These are phyloP conservation scores for Globisporangium spinosum DNA, from an alignment of 352 stramenopile genomes.

Conservation along the genomic window DNA sequence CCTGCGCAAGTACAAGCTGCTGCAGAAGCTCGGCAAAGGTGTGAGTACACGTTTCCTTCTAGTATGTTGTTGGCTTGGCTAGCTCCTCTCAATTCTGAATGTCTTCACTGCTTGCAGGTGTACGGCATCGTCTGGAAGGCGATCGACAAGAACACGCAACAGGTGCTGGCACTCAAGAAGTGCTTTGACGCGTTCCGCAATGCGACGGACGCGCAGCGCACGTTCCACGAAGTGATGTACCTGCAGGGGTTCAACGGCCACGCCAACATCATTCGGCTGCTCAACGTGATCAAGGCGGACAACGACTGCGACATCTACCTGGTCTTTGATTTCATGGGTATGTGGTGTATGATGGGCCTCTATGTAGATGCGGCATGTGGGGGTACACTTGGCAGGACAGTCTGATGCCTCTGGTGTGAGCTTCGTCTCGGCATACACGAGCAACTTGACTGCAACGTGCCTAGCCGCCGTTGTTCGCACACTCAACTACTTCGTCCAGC, in stretches of 20 bases:
- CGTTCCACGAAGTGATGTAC: constrained; percentile 96
- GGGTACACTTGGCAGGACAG: not conserved
- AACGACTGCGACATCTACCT: constrained; percentile 97
- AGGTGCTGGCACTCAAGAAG: constrained; percentile 94
- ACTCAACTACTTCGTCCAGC: constrained; percentile 41
- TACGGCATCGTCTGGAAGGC: constrained; percentile 97
- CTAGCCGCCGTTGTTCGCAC: constrained; percentile 47
- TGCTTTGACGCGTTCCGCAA: constrained; percentile 97
- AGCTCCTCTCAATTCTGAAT: not conserved
- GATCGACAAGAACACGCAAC: constrained; percentile 89
- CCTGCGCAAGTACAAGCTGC: constrained; percentile 91
- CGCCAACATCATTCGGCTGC: constrained; percentile 92
- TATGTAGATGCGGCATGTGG: not conserved
- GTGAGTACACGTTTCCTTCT: constrained; percentile 27
- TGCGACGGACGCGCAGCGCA: constrained; percentile 92
- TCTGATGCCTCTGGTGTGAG: not conserved
- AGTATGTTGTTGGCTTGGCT: too few species aligned
- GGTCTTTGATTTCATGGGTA: constrained; percentile 96
- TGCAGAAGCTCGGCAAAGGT: constrained; percentile 92
- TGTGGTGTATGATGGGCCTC: constrained; percentile 5
- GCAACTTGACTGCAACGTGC: constrained; percentile 43
- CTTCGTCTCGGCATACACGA: constrained; percentile 22
- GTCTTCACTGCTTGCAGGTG: constrained; percentile 38
- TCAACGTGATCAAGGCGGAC: constrained; percentile 93
- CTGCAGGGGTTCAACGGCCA: constrained; percentile 91